Evolutionary conservation across 2,329 filamentous ascomycete genomes (phyloP), one percentile per base, ranked within the genome.

Genomic region (Fusarium torreyae): DNA sequence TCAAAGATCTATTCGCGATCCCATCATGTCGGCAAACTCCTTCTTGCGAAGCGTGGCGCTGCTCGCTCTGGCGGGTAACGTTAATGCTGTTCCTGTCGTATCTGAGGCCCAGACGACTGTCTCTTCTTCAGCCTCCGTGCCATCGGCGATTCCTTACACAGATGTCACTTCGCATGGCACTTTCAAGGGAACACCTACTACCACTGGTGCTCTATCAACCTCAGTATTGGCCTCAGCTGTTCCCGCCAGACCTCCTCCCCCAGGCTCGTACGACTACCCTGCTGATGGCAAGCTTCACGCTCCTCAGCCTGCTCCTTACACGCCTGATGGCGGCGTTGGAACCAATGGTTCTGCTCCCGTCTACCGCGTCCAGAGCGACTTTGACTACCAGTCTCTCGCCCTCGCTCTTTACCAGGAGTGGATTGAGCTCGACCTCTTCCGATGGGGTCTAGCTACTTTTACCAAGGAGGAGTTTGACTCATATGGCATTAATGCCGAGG

Each of bases 391-490:
- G 77, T 94, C 92, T 0, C 85, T 96, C 31, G 86, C 89, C 1
- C 83, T 96, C 14, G 92, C 87, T 14, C 82, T 95, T 0, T 94
- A 95, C 76, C 91, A 94, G 73, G 93, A 96, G 79, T 96, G 89
- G 87, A 94, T 95, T 55, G 92, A 96, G 80, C 84, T 96, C 2
- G 93, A 96, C 76, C 85, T 94, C 15, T 96, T 96, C 85, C 89
- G 92, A 78, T 89, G 91, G 75, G 92, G 91, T 15, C 85, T 96
- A 5, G 88, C 87, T 0, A 87, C 83, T 0, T 96, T 93, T 79
- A 88, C 88, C 2, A 87, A 84, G 1, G 83, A 87, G 33, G 91
- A 96, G 17, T 96, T 94, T 70, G 82, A 87, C 8, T 87, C 84
- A 3, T 89, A 87, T 26, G 92, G 92, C 3, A 81, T 97, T 15